phyloP scores from a whole-genome alignment of 2,329 filamentous ascomycete species.

The Claviceps paspali region DNA sequence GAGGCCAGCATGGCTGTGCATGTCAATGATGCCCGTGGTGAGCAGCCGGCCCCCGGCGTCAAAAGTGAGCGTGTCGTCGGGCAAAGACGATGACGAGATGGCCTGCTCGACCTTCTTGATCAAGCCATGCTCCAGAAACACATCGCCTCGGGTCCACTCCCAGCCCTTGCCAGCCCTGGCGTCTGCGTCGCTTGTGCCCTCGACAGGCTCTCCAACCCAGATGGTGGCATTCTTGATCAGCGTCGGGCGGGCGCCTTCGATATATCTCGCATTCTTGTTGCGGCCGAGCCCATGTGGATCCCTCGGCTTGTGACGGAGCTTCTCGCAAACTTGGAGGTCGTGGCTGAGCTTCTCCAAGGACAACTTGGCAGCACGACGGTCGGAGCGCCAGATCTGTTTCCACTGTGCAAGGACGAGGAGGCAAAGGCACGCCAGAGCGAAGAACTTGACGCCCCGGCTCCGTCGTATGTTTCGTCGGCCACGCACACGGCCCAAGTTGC shows the following conservation, averaged over 20 bases:
- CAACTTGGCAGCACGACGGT: slow-evolving; percentile 20
- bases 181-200: slow-evolving; percentile 34
- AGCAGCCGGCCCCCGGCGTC: slow-evolving; percentile 45
- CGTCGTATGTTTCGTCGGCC: slow-evolving; percentile 21
- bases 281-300: slow-evolving; percentile 42
- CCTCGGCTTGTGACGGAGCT: slow-evolving; percentile 36
- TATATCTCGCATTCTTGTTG: slow-evolving; percentile 43
- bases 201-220: slow-evolving; percentile 46
- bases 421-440: slow-evolving; percentile 30
- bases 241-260: slow-evolving; percentile 41
- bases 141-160: slow-evolving; percentile 43
- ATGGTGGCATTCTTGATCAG: slow-evolving; percentile 52
- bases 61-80: slow-evolving; percentile 34
- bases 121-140: slow-evolving; percentile 45
- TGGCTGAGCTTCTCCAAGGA: slow-evolving; percentile 36
- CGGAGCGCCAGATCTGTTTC: slow-evolving; percentile 22
- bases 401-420: slow-evolving; percentile 37
- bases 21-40: slow-evolving; percentile 54
- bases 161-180: slow-evolving; percentile 43
- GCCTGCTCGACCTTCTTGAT: slow-evolving; percentile 36
- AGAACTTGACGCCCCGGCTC: slow-evolving; percentile 26
- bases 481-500: slow-evolving; percentile 7
- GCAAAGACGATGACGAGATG: slow-evolving; percentile 27
- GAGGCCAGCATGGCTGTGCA: slow-evolving; percentile 54
- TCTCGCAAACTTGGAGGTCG: slow-evolving; percentile 40